Conservation (phyloP, 129 eudicot species). For the Flaveria brownii region DNA sequence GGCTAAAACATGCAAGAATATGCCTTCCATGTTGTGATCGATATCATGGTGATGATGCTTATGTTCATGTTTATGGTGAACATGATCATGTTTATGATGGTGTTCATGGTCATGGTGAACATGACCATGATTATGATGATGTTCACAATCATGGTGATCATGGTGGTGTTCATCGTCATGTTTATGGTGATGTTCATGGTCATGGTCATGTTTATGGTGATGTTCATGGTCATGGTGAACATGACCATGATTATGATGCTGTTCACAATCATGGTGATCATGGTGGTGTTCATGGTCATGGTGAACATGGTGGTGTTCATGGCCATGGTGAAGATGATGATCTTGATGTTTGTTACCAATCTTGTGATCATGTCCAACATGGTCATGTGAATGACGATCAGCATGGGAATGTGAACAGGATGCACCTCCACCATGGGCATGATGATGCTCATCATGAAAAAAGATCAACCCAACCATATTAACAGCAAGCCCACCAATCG, state of each 20-base stretch:
- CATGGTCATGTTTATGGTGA: slow-evolving; percentile 13
- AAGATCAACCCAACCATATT: slow-evolving; percentile 85
- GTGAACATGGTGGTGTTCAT: slow-evolving; percentile 23
- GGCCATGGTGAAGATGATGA: slow-evolving; percentile 21
- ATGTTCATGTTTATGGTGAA: slow-evolving; percentile 14
- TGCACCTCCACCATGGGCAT: slow-evolving; percentile 88
- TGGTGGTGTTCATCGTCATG: slow-evolving; percentile 5
- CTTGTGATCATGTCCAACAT: slow-evolving; percentile 26
- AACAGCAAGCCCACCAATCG: slow-evolving; percentile 85
- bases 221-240: slow-evolving; percentile 17
- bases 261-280: slow-evolving; percentile 13
- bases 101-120: slow-evolving; percentile 32
- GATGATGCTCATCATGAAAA: slow-evolving; percentile 98
- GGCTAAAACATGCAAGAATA: slow-evolving; percentile 93
- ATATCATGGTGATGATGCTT: slow-evolving; percentile 61
- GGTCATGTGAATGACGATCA: slow-evolving; percentile 39
- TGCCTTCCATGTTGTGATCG: slow-evolving; percentile 99
- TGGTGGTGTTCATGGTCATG: slow-evolving; percentile 27
- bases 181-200: slow-evolving; percentile 8
- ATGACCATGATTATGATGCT: slow-evolving; percentile 10
- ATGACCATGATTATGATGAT: slow-evolving; percentile 9
- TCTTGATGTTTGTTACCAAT: slow-evolving; percentile 25
- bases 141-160: slow-evolving; percentile 13
- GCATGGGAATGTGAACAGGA: slow-evolving; percentile 65
- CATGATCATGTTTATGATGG: slow-evolving; percentile 1